Percentiles rank a stretch among this genome's conserved stretches.
phyloP scores from a whole-genome alignment of 2,329 filamentous ascomycete species.

The Sphaerulina vaccinii region DNA sequence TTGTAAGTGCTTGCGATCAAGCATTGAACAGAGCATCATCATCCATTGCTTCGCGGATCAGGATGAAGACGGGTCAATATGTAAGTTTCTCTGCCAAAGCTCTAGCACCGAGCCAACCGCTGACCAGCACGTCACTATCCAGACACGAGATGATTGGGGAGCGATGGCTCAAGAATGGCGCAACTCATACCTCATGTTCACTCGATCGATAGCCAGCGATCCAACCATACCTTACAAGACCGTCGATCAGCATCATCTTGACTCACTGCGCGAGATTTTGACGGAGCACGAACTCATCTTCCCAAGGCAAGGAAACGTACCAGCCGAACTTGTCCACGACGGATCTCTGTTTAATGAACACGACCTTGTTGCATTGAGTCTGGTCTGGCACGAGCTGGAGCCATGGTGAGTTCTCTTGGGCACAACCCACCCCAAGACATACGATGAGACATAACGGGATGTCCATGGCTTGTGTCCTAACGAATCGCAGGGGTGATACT shows the following conservation, averaged over 20 bases:
- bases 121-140: not conserved
- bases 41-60: constrained; percentile 50
- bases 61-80: constrained; percentile 50
- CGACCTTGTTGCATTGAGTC: constrained; percentile 46
- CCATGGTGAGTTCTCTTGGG: too few species aligned
- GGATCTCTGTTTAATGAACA: constrained; percentile 55
- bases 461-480: too few species aligned
- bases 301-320: constrained; percentile 1
- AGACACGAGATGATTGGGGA: constrained; percentile 53
- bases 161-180: constrained; percentile 62
- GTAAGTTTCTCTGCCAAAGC: not conserved
- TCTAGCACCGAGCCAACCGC: not conserved
- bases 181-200: constrained; percentile 53
- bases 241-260: constrained; percentile 69
- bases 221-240: constrained; percentile 58
- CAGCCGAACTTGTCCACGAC: constrained; percentile 11
- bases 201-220: constrained; percentile 49
- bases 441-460: too few species aligned
- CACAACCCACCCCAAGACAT: too few species aligned
- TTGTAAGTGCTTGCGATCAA: constrained; percentile 51
- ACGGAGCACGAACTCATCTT: constrained; percentile 41
- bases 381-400: constrained; percentile 69
- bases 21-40: constrained; percentile 49
- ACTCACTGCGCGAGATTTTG: constrained; percentile 61
- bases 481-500: too few species aligned